A percentile compares a stretch with the other conserved stretches of the same genome.
phyloP scores from a whole-genome alignment of 108 stramenopile species.

The Conticribra guillardii region DNA sequence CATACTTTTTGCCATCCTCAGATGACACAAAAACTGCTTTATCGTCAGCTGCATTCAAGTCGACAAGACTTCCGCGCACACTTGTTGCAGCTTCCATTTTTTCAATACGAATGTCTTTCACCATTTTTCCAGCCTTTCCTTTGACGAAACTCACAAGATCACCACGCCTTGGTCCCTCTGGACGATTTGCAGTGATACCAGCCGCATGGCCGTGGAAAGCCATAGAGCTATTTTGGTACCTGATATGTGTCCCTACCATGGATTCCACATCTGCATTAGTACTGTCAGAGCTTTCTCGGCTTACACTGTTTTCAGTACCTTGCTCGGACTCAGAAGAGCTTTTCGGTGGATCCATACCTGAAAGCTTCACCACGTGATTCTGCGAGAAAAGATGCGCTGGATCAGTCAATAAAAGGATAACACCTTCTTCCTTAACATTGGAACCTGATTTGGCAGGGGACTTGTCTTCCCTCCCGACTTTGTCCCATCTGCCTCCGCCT shows the following conservation, averaged over 20 bases:
- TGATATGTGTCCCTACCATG: conserved; percentile 50
- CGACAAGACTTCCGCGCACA: conserved; percentile 56
- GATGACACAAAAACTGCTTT: conserved; percentile 48
- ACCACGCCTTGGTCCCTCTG: conserved; percentile 64
- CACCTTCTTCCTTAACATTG: conserved; percentile 57
- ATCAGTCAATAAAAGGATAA: conserved; percentile 71
- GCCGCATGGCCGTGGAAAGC: conserved; percentile 47
- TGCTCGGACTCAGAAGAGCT: conserved; percentile 1
- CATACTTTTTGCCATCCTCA: conserved; percentile 55
- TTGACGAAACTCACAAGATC: conserved; percentile 79
- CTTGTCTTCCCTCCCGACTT: conserved; percentile 47
- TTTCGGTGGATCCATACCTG: not conserved
- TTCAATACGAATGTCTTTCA: conserved; percentile 73
- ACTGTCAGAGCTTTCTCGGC: conserved; percentile 9
- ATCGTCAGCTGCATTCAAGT: conserved; percentile 47
- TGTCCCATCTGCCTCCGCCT: conserved; percentile 59
- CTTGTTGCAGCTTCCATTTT: conserved; percentile 54
- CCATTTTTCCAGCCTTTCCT: conserved; percentile 52
- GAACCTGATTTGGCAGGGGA: conserved; percentile 17
- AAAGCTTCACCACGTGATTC: not conserved
- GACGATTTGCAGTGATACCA: conserved; percentile 34
- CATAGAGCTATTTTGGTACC: conserved; percentile 66
- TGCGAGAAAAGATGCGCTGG: conserved; percentile 62
- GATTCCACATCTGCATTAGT: conserved; percentile 16
- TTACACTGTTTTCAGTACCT: conserved; percentile 18